Evolutionary conservation across 768 basidiomycete genomes (phyloP).

Genomic region (Mycena polygramma): DNA sequence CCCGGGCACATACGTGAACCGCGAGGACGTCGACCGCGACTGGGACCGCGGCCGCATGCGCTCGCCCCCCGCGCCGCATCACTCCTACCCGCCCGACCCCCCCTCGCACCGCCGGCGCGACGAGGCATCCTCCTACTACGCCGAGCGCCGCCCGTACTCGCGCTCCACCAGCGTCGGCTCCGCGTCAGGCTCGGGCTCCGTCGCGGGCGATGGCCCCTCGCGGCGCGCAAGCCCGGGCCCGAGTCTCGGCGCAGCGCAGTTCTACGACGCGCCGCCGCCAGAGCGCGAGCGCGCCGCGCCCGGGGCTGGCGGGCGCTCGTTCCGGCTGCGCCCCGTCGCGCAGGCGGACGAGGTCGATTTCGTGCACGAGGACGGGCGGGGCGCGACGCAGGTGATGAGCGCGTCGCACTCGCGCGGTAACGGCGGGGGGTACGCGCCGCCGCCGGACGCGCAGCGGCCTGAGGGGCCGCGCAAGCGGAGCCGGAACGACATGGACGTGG

Average conservation of each 20-base stretch:
- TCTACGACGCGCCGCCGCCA: conserved; percentile 56
- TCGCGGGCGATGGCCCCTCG: conserved; percentile 47
- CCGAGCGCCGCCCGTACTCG: conserved; percentile 55
- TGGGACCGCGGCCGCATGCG: neutral
- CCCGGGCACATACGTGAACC: conserved; percentile 69
- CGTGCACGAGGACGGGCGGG: conserved; percentile 67
- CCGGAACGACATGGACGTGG: conserved; percentile 75
- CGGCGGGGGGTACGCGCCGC: conserved; percentile 36
- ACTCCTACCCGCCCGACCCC: neutral
- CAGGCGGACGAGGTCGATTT: conserved; percentile 64
- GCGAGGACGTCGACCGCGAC: conserved; percentile 49
- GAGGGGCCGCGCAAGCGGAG: conserved; percentile 64
- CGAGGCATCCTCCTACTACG: conserved; percentile 44
- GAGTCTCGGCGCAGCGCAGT: conserved; percentile 59
- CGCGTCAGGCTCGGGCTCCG: conserved; percentile 63
- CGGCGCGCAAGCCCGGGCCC: conserved; percentile 47
- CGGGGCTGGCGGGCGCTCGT: conserved; percentile 48
- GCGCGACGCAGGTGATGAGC: conserved; percentile 33
- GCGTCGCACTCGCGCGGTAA: conserved; percentile 35
- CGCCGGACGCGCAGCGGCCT: neutral
- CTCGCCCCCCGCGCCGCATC: neutral
- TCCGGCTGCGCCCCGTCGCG: conserved; percentile 65
- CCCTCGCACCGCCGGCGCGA: neutral
- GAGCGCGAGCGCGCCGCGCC: conserved; percentile 49
- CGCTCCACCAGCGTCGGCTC: conserved; percentile 73